These are phyloP conservation scores for Westerdykella aurantiaca DNA, from an alignment of 2,329 filamentous ascomycete species.

Conservation along the genomic window DNA sequence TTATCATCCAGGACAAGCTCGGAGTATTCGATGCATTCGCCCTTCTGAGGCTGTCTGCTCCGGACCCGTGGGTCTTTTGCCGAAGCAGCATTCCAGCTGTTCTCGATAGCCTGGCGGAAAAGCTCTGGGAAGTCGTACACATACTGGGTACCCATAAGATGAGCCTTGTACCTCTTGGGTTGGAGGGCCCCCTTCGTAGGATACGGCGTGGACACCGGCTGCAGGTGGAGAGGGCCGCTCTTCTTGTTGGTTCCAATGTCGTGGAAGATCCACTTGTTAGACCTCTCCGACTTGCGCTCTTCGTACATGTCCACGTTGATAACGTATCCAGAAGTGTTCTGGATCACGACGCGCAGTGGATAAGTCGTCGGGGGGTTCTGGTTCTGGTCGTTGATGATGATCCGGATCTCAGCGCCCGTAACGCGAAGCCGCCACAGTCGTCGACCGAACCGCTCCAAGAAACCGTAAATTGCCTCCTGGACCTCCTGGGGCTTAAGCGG, in stretches of 20 bases:
- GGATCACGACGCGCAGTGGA: constrained; percentile 92
- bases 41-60: constrained; percentile 74
- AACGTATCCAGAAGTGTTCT: constrained; percentile 96
- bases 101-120: constrained; percentile 96
- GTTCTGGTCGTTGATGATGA: constrained; percentile 77
- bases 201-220: constrained; percentile 86
- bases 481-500: constrained; percentile 84
- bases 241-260: constrained; percentile 93
- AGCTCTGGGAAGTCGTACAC: constrained; percentile 99
- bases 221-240: constrained; percentile 90
- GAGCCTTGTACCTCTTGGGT: constrained; percentile 98
- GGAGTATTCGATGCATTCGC: constrained; percentile 88
- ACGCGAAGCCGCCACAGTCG: constrained; percentile 95
- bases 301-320: constrained; percentile 97
- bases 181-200: constrained; percentile 98
- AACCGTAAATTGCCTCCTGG: constrained; percentile 86
- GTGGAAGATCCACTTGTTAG: constrained; percentile 91
- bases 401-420: constrained; percentile 94
- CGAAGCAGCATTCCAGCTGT: constrained; percentile 76
- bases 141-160: constrained; percentile 98
- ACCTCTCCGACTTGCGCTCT: constrained; percentile 96
- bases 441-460: constrained; percentile 92
- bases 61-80: constrained; percentile 67
- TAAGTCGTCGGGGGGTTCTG: constrained; percentile 63
- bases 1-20: constrained; percentile 93